Percentiles rank a stretch among this genome's conserved stretches.
Evolutionary conservation across 805 yeast genomes (phyloP).

Genomic region (Candida coleopterorum): DNA sequence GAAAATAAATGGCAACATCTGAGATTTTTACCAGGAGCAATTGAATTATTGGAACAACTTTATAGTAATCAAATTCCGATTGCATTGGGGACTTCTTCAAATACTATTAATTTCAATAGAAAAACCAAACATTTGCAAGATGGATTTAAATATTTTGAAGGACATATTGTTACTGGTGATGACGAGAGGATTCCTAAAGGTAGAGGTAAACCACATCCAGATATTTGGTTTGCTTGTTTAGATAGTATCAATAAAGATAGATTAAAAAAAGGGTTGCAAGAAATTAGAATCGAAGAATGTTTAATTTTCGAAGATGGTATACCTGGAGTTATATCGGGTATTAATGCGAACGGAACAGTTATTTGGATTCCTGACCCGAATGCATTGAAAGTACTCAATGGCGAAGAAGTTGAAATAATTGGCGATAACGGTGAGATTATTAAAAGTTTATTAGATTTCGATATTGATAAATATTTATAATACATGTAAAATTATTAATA

Average conservation of each 20-base stretch:
- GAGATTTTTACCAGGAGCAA: conserved; percentile 79
- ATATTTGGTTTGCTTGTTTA: conserved; percentile 84
- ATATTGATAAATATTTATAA: conserved; percentile 14
- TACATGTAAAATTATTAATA: no score
- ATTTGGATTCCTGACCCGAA: conserved; percentile 91
- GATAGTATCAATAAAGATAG: conserved; percentile 59
- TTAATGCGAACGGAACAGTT: conserved; percentile 78
- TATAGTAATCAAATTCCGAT: conserved; percentile 58
- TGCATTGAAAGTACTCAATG: conserved; percentile 53
- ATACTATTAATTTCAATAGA: conserved; percentile 50
- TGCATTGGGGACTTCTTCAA: conserved; percentile 88
- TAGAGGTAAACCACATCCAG: conserved; percentile 90
- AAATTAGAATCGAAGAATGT: conserved; percentile 70
- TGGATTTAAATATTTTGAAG: conserved; percentile 60
- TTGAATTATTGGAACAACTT: conserved; percentile 57
- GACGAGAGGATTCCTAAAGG: conserved; percentile 79
- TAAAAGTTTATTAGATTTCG: conserved; percentile 45
- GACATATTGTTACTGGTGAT: conserved; percentile 81
- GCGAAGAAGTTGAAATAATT: conserved; percentile 45
- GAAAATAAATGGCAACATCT: conserved; percentile 57
- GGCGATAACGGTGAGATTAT: conserved; percentile 58
- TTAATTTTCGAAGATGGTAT: conserved; percentile 93
- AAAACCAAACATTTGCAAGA: conserved; percentile 68
- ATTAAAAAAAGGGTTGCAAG: conserved; percentile 31
- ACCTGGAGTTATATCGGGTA: conserved; percentile 85